Percentiles rank a stretch among this genome's conserved stretches.
Conservation (phyloP, 208 protist species). For the Wallacemonas collosoma region DNA sequence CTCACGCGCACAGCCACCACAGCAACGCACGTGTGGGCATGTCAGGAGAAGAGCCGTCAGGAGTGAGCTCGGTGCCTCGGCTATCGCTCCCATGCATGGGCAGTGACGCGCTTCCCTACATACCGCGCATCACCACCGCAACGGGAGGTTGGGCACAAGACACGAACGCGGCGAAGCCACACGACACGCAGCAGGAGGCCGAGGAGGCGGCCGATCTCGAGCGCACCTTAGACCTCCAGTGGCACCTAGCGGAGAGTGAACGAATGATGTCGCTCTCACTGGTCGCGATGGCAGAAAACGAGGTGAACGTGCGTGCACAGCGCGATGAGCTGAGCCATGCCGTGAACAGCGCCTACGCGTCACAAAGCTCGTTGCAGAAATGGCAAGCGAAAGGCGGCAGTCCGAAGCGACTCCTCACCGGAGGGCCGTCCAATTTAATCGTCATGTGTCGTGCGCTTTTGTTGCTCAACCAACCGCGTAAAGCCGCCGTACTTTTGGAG, state of each 20-base stretch:
- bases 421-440: conserved; percentile 71
- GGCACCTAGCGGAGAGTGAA: conserved; percentile 78
- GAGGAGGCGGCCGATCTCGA: conserved; percentile 23
- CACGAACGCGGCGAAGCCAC: conserved; percentile 2
- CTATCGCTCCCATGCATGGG: neutral
- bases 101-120: neutral
- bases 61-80: neutral
- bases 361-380: conserved; percentile 77
- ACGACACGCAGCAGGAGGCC: conserved; percentile 23
- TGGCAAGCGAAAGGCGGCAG: conserved; percentile 69
- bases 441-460: conserved; percentile 73
- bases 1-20: too few species aligned
- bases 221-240: conserved; percentile 56
- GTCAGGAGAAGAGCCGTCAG: neutral
- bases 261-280: conserved; percentile 84
- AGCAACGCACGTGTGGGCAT: too few species aligned
- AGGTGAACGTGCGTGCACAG: conserved; percentile 82
- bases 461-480: conserved; percentile 76
- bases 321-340: conserved; percentile 81
- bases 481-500: conserved; percentile 82
- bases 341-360: conserved; percentile 84
- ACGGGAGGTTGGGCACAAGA: conserved; percentile 14
- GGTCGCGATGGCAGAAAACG: conserved; percentile 81
- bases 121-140: conserved; percentile 6
- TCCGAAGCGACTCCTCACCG: conserved; percentile 71